These are phyloP conservation scores for Thraustochytrium sp. DNA, from an alignment of 352 stramenopile genomes.

Conservation along the genomic window DNA sequence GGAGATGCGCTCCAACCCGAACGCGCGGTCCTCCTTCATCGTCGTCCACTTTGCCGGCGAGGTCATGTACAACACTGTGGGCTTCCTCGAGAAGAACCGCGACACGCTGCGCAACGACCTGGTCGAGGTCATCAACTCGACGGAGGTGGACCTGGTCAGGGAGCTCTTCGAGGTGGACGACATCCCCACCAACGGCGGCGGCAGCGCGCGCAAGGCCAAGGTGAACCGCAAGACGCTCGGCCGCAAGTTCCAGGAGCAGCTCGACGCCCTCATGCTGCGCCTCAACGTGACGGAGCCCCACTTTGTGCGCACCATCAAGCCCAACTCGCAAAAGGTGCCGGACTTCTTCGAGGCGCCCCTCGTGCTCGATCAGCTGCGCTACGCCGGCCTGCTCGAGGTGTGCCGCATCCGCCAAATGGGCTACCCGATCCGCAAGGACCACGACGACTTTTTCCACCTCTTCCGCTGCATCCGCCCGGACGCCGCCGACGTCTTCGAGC, in stretches of 20 bases:
- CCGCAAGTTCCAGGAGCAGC: conserved; percentile 83
- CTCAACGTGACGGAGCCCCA: conserved; percentile 88
- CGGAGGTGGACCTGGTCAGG: background rate
- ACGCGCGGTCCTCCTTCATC: conserved; percentile 67
- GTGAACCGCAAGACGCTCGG: conserved; percentile 57
- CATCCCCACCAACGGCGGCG: conserved; percentile 32
- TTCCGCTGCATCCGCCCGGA: conserved; percentile 42
- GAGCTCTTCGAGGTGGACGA: background rate
- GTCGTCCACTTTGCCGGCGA: conserved; percentile 89
- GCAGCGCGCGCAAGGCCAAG: conserved; percentile 55
- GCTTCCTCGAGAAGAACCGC: conserved; percentile 96
- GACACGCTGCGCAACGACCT: conserved; percentile 86
- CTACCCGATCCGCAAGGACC: conserved; percentile 91
- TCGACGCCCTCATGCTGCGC: conserved; percentile 82
- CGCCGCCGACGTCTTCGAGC: background rate
- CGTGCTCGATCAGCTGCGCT: conserved; percentile 91
- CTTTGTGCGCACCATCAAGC: conserved; percentile 97
- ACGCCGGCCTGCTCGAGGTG: conserved; percentile 96
- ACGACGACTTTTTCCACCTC: conserved; percentile 57
- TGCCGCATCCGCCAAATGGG: conserved; percentile 94
- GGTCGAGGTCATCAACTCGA: background rate
- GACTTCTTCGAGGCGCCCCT: conserved; percentile 76
- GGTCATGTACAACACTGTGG: conserved; percentile 85
- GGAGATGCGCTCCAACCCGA: conserved; percentile 16
- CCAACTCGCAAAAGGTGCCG: conserved; percentile 88